Conservation (phyloP, 768 basidiomycete genomes). For the Leccinum arenicola region DNA sequence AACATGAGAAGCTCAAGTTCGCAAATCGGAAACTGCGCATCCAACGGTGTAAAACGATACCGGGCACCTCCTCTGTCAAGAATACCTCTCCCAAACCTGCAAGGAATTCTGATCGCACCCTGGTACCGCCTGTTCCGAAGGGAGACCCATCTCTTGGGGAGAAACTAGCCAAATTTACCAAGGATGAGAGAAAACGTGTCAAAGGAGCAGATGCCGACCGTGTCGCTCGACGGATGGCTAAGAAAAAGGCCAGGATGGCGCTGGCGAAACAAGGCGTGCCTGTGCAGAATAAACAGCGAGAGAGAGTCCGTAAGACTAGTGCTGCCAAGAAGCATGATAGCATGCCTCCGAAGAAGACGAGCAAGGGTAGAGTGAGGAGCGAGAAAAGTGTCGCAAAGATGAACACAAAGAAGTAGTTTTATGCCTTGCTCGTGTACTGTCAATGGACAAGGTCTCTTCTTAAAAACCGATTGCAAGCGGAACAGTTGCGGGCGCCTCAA, state of each 20-base stretch:
- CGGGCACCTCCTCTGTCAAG: constrained; percentile 35
- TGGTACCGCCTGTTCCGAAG: constrained; percentile 45
- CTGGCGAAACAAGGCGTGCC: constrained; percentile 43
- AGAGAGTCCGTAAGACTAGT: constrained; percentile 44
- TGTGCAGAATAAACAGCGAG: constrained; percentile 41
- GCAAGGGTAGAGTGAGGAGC: constrained; percentile 50
- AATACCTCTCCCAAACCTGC: constrained; percentile 3
- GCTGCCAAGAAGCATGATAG: constrained; percentile 22
- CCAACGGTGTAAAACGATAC: constrained; percentile 82
- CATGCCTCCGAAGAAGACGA: constrained; percentile 25
- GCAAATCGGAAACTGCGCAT: constrained; percentile 91
- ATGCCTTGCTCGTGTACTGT: background rate
- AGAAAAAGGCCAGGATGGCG: constrained; percentile 75
- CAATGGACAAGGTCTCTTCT: too few relatives aligned
- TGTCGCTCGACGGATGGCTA: constrained; percentile 78
- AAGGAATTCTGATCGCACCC: constrained; percentile 1
- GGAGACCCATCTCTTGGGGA: constrained; percentile 83
- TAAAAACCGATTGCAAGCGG: too few relatives aligned
- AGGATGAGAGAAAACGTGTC: constrained; percentile 80
- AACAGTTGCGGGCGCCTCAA: too few relatives aligned
- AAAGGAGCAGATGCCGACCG: constrained; percentile 82
- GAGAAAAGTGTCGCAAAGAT: constrained; percentile 51
- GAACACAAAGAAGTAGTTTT: constrained; percentile 55
- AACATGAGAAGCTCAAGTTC: constrained; percentile 77
- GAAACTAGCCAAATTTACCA: constrained; percentile 71